Conservation (phyloP, 2,329 filamentous ascomycete genomes). For the Xylariales sp. region DNA sequence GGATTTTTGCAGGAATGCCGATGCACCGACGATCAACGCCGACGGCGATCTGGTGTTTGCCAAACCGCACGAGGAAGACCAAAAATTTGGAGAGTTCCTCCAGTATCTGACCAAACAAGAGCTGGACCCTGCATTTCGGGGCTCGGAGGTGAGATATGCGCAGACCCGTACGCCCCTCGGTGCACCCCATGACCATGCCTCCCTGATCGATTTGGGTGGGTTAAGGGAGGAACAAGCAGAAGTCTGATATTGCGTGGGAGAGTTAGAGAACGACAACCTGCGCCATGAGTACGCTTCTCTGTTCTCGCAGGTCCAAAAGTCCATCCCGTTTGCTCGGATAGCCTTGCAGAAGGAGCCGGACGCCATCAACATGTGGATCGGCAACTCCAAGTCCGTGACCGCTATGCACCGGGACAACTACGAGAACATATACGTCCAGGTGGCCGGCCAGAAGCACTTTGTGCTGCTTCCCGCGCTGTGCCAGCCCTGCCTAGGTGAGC, state of each 20-base stretch:
- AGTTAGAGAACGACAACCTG: slow-evolving; percentile 77
- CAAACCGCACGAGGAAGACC: slow-evolving; percentile 66
- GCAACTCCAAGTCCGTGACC: slow-evolving; percentile 65
- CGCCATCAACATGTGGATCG: slow-evolving; percentile 80
- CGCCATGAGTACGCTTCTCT: slow-evolving; percentile 65
- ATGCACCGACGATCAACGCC: slow-evolving; percentile 42
- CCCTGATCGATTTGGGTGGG: too few species aligned
- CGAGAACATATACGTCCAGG: slow-evolving; percentile 79
- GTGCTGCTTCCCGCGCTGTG: slow-evolving; percentile 68
- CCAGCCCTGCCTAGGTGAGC: slow-evolving; percentile 65
- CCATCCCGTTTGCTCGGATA: slow-evolving; percentile 69
- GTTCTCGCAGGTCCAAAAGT: slow-evolving; percentile 56
- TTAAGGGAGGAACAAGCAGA: too few species aligned
- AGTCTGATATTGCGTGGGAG: too few species aligned
- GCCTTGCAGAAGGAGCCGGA: slow-evolving; percentile 64
- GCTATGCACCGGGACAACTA: slow-evolving; percentile 80
- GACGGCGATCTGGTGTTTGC: slow-evolving; percentile 49
- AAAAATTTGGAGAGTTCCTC: slow-evolving; percentile 60
- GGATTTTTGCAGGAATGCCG: slow-evolving; percentile 45
- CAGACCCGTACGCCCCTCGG: slow-evolving; percentile 58
- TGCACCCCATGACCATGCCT: neutral
- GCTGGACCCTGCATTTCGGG: slow-evolving; percentile 25
- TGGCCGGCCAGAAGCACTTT: slow-evolving; percentile 71
- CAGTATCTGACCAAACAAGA: slow-evolving; percentile 57
- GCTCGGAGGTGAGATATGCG: slow-evolving; percentile 60